phyloP scores from a whole-genome alignment of 805 yeast species.

The Yamadazyma akitaensis region DNA sequence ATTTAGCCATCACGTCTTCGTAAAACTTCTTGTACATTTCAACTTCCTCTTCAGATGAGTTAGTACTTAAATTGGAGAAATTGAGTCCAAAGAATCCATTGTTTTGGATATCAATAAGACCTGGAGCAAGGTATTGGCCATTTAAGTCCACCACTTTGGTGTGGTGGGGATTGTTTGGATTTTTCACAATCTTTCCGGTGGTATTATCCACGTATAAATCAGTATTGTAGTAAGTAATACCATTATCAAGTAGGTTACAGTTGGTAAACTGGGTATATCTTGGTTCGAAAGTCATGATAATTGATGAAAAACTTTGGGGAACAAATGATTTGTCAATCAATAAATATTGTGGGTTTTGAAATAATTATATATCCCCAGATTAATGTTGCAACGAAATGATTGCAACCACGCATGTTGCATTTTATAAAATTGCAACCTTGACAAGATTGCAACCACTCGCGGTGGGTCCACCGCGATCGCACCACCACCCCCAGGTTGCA shows the following conservation, averaged over 20 bases:
- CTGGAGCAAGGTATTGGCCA: constrained; percentile 51
- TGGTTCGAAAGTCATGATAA: constrained; percentile 1
- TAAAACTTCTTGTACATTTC: constrained; percentile 33
- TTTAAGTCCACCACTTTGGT: constrained; percentile 39
- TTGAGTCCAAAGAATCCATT: constrained; percentile 59
- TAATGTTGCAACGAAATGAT: background rate
- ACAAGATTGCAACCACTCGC: background rate
- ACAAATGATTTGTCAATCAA: no score
- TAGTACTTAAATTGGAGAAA: constrained; percentile 37
- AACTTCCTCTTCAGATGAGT: constrained; percentile 29
- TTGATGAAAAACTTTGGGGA: background rate
- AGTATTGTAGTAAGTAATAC: constrained; percentile 26
- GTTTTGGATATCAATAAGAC: constrained; percentile 55
- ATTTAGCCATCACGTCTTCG: constrained; percentile 43
- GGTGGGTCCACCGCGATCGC: background rate
- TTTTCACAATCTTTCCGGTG: constrained; percentile 36
- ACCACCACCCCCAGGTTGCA: background rate
- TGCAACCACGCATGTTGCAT: constrained; percentile 1
- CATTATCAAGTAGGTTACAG: constrained; percentile 42
- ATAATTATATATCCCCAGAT: background rate
- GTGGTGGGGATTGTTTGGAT: constrained; percentile 7
- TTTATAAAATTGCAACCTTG: background rate
- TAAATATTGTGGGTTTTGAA: background rate
- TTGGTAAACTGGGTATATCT: constrained; percentile 33
- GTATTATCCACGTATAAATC: constrained; percentile 44